These are phyloP conservation scores for Penicillium carneum DNA, from an alignment of 2,329 filamentous ascomycete species.

Conservation along the genomic window DNA sequence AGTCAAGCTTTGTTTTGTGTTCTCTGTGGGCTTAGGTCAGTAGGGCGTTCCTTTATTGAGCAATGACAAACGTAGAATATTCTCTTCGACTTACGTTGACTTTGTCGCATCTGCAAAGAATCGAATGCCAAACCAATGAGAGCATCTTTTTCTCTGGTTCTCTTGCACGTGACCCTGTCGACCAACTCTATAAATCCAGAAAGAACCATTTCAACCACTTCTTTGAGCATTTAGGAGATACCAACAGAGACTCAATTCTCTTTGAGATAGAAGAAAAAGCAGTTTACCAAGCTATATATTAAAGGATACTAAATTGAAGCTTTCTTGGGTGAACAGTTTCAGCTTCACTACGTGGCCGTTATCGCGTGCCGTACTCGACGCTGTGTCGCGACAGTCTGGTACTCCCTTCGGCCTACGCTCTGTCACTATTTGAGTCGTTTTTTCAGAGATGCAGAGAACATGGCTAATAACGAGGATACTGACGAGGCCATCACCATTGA, in stretches of 20 bases:
- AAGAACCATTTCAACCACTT: background rate
- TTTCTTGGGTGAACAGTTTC: background rate
- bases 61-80: background rate
- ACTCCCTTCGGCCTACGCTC: slow-evolving; percentile 3
- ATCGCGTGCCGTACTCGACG: background rate
- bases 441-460: slow-evolving; percentile 27
- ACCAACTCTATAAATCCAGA: background rate
- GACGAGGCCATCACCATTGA: slow-evolving; percentile 41
- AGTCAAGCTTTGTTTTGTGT: slow-evolving; percentile 1
- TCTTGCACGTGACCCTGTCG: slow-evolving; percentile 7
- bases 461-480: slow-evolving; percentile 21
- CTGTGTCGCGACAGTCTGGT: slow-evolving; percentile 13
- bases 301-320: background rate
- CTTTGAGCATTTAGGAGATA: background rate
- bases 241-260: background rate
- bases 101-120: slow-evolving; percentile 7
- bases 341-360: background rate
- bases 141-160: slow-evolving; percentile 21
- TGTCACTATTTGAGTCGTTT: background rate
- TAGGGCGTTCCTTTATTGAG: background rate
- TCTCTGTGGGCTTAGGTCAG: background rate
- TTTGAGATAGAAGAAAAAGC: background rate
- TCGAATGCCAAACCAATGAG: slow-evolving; percentile 1
- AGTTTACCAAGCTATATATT: accelerated
- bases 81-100: slow-evolving; percentile 8